Base-by-base conservation (phyloP, 164 flowering plant genomes). In the Dillenia turbinata region DNA sequence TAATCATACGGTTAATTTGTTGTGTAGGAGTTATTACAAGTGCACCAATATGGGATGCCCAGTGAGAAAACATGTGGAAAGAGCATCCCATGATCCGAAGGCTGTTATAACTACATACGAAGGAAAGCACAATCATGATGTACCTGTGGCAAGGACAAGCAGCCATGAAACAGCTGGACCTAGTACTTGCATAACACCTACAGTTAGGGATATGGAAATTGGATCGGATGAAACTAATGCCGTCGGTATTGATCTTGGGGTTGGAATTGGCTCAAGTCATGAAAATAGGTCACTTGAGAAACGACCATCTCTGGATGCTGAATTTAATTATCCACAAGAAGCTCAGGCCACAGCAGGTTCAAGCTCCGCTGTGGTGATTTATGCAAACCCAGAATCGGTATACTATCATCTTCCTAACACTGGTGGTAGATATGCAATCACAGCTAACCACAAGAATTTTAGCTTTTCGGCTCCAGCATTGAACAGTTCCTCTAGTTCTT, bases 41-140 rank as follows among this genome's bases (percentile, higher is more conserved):
- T 92, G 97, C 80, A 87, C 97, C 9, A 83, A 79, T 68, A 80
- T 83, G 64, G 94, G 92, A 58, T 92, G 97, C 70, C 85, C 94
- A 13, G 97, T 92, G 33, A 72, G 97, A 71, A 92, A 92, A 66
- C 97, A 87, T 47, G 97, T 92, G 64, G 97, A 92, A 85, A 84
- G 97, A 68, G 97, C 97, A 54, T 83, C 96, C 14, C 96, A 94
- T 68, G 96, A 94, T 74, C 96, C 95, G 2, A 94, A 89, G 77
- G 92, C 97, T 14, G 97, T 93, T 14, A 93, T 93, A 68, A 93
- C 98, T 19, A 89, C 98, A 51, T 92, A 92, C 40, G 94, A 92
- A 58, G 97, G 97, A 40, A 92, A 92, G 65, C 97, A 94, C 72
- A 89, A 91, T 65, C 98, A 94, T 50, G 95, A 91, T 68, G 97